Conservation (phyloP, 306 rosid genomes). For the Quercus robur region DNA sequence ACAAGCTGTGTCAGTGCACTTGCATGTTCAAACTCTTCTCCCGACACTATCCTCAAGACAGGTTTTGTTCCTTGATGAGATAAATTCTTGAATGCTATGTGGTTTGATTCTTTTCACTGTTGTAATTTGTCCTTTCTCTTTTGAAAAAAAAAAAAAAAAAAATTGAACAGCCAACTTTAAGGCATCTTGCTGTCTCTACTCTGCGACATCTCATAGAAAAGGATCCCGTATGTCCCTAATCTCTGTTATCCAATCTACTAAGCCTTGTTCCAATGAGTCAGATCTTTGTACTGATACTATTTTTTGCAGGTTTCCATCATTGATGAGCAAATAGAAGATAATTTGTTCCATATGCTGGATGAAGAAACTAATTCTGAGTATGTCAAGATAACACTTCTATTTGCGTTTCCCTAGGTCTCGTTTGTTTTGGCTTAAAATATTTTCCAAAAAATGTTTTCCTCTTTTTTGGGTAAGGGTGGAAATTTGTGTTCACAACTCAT, state of each 20-base stretch:
- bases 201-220: slow-evolving; percentile 93
- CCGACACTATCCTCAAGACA: slow-evolving; percentile 61
- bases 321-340: slow-evolving; percentile 86
- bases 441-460: no score
- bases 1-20: slow-evolving; percentile 92
- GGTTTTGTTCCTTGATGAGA: slow-evolving; percentile 39
- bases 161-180: slow-evolving; percentile 70
- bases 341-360: slow-evolving; percentile 87
- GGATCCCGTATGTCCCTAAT: slow-evolving; percentile 67
- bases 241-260: slow-evolving; percentile 15
- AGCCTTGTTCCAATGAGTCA: slow-evolving; percentile 1
- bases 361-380: slow-evolving; percentile 84
- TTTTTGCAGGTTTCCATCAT: slow-evolving; percentile 70
- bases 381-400: slow-evolving; percentile 5
- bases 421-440: no score
- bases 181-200: slow-evolving; percentile 94
- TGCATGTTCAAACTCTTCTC: slow-evolving; percentile 52
- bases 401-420: not conserved
- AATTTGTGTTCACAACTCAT: no score
- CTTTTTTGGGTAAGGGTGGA: no score
- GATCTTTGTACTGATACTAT: slow-evolving; percentile 29
- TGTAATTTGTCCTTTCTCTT: slow-evolving; percentile 1
- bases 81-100: slow-evolving; percentile 6
- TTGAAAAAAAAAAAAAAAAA: not conserved
- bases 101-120: slow-evolving; percentile 14